phyloP scores from a whole-genome alignment of 2,329 filamentous ascomycete genomes.

The Aspergillus spinulosporus region DNA sequence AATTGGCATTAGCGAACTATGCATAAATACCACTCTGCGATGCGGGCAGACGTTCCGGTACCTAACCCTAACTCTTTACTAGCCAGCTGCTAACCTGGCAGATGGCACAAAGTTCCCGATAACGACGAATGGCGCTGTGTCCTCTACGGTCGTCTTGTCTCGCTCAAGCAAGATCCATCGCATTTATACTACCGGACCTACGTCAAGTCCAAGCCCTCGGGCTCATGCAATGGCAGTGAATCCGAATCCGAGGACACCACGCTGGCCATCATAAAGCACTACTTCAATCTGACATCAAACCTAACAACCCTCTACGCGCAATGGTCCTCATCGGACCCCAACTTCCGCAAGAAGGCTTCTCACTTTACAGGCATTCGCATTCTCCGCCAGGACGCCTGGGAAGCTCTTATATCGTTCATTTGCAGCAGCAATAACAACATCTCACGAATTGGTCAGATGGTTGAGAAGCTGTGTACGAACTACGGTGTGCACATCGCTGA shows the following conservation, averaged over 20 bases:
- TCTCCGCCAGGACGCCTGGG: slow-evolving; percentile 92
- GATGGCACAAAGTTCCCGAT: slow-evolving; percentile 77
- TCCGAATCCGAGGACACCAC: slow-evolving; percentile 60
- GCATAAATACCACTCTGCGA: slow-evolving; percentile 88
- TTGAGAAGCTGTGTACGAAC: slow-evolving; percentile 82
- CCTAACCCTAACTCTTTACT: slow-evolving; percentile 8
- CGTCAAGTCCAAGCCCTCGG: slow-evolving; percentile 41
- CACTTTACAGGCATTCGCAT: slow-evolving; percentile 91
- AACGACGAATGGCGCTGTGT: slow-evolving; percentile 87
- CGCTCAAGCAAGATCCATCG: slow-evolving; percentile 76
- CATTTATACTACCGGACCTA: slow-evolving; percentile 78
- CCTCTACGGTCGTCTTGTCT: slow-evolving; percentile 79
- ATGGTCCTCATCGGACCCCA: slow-evolving; percentile 82
- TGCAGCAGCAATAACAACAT: slow-evolving; percentile 99
- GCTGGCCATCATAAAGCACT: slow-evolving; percentile 71
- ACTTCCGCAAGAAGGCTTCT: slow-evolving; percentile 84
- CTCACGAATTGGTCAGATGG: slow-evolving; percentile 91
- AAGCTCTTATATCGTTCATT: slow-evolving; percentile 89
- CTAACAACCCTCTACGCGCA: slow-evolving; percentile 74
- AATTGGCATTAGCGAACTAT: slow-evolving; percentile 78
- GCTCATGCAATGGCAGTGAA: slow-evolving; percentile 6
- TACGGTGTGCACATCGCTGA: slow-evolving; percentile 77
- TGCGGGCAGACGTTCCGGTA: slow-evolving; percentile 91
- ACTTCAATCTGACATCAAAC: slow-evolving; percentile 82
- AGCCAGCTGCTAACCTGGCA: slow-evolving; percentile 30